phyloP scores from a whole-genome alignment of 2,329 filamentous ascomycete genomes.

The Sodiomyces alkalinus region DNA sequence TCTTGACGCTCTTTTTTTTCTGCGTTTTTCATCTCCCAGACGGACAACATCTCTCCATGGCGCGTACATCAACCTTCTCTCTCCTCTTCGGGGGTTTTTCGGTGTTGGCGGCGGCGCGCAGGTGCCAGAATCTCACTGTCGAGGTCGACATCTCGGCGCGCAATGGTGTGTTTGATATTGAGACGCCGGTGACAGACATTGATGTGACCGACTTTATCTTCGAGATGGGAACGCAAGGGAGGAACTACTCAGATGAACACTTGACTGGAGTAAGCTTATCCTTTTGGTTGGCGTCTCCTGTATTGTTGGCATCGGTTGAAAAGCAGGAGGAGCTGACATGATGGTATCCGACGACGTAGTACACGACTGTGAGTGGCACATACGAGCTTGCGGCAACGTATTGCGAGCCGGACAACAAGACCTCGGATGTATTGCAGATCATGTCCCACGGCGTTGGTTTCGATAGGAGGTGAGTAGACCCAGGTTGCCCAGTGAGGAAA shows the following conservation, averaged over 20 bases:
- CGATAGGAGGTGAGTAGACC: slow-evolving; percentile 8
- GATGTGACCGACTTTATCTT: slow-evolving; percentile 42
- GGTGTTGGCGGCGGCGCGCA: slow-evolving; percentile 16
- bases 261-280: not conserved
- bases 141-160: slow-evolving; percentile 37
- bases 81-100: slow-evolving; percentile 13
- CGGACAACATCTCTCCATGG: slow-evolving; percentile 9
- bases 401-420: slow-evolving; percentile 37
- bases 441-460: slow-evolving; percentile 26
- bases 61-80: slow-evolving; percentile 5
- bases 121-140: slow-evolving; percentile 35
- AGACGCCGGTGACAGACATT: slow-evolving; percentile 32
- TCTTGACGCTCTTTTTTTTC: too few species aligned
- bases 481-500: not conserved
- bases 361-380: slow-evolving; percentile 30
- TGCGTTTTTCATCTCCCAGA: not conserved
- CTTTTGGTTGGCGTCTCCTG: too few species aligned
- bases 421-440: slow-evolving; percentile 21
- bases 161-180: slow-evolving; percentile 35
- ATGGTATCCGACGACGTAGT: too few species aligned
- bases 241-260: slow-evolving; percentile 19
- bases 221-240: slow-evolving; percentile 29
- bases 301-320: not conserved
- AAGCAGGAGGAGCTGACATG: not conserved
- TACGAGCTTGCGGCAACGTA: slow-evolving; percentile 46